Conservation (phyloP, 768 basidiomycete species). For the Lentinula guzmanii region DNA sequence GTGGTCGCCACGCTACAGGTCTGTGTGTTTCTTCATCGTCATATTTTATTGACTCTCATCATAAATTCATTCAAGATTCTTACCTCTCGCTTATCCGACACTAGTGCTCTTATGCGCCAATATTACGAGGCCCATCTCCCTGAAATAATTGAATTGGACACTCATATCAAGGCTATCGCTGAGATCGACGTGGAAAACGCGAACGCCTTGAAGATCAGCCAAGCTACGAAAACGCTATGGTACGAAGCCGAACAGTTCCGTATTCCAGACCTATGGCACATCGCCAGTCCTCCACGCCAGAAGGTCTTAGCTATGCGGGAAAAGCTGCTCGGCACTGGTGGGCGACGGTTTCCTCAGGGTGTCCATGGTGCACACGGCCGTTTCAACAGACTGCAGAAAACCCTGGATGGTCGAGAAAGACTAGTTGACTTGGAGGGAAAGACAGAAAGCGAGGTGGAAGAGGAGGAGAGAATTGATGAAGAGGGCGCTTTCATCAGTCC, state of each 20-base stretch:
- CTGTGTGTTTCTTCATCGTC: conserved; percentile 8
- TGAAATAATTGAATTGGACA: conserved; percentile 40
- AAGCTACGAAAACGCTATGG: conserved; percentile 59
- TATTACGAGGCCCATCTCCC: conserved; percentile 51
- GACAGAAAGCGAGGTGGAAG: conserved; percentile 73
- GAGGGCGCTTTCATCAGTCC: conserved; percentile 19
- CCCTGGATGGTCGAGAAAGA: conserved; percentile 53
- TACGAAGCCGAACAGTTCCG: conserved; percentile 71
- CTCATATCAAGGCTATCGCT: conserved; percentile 39
- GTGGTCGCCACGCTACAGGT: conserved; percentile 57
- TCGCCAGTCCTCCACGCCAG: conserved; percentile 51
- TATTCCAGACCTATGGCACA: conserved; percentile 61
- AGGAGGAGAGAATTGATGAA: conserved; percentile 43
- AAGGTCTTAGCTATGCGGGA: conserved; percentile 63
- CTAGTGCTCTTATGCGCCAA: conserved; percentile 50
- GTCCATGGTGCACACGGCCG: conserved; percentile 51
- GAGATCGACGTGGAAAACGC: conserved; percentile 44
- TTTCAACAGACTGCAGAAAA: conserved; percentile 67
- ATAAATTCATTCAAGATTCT: conserved; percentile 31
- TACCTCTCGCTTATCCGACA: conserved; percentile 43
- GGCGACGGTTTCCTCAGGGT: conserved; percentile 40
- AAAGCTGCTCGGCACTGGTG: conserved; percentile 61
- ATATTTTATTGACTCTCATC: conserved; percentile 3
- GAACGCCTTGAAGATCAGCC: conserved; percentile 46
- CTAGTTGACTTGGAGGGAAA: conserved; percentile 64